Conservation (phyloP, 352 stramenopile genomes). For the Phytophthora meadii region DNA sequence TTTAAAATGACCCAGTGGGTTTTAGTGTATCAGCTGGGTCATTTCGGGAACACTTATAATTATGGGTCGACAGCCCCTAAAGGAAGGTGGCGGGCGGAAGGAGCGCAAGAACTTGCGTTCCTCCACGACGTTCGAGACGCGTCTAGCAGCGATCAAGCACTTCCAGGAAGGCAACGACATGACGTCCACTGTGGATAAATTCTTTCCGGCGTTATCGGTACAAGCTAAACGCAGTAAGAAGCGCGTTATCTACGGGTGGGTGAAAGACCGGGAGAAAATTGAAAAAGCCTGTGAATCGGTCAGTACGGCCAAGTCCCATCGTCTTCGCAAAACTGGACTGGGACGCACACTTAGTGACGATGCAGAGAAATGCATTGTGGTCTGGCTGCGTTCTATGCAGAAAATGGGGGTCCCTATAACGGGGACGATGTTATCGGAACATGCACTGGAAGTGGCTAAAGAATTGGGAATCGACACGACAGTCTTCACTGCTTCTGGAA, state of each 20-base stretch:
- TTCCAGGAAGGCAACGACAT: slow-evolving; percentile 38
- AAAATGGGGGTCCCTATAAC: slow-evolving; percentile 38
- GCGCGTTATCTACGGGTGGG: slow-evolving; percentile 45
- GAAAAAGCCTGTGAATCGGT: slow-evolving; percentile 44
- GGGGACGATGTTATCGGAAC: slow-evolving; percentile 34
- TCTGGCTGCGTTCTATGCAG: slow-evolving; percentile 44
- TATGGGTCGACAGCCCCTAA: slow-evolving; percentile 37
- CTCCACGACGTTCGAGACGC: slow-evolving; percentile 44
- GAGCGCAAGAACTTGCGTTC: slow-evolving; percentile 42
- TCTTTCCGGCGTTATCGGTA: slow-evolving; percentile 34
- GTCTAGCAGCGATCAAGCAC: slow-evolving; percentile 40
- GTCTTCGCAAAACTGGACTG: slow-evolving; percentile 35
- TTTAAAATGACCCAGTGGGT: too few relatives aligned
- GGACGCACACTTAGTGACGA: slow-evolving; percentile 39
- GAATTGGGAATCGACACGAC: slow-evolving; percentile 37
- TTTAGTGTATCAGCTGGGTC: too few relatives aligned
- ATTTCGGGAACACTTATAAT: too few relatives aligned
- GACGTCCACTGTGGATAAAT: slow-evolving; percentile 34
- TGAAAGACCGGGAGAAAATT: slow-evolving; percentile 41
- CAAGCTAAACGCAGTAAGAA: slow-evolving; percentile 47
- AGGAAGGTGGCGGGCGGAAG: slow-evolving; percentile 37
- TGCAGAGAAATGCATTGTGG: slow-evolving; percentile 47
- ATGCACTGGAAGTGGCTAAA: slow-evolving; percentile 43
- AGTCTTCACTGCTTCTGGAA: slow-evolving; percentile 35
- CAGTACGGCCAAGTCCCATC: slow-evolving; percentile 40